phyloP scores from a whole-genome alignment of 208 protist species.

The Trypanosoma avium region DNA sequence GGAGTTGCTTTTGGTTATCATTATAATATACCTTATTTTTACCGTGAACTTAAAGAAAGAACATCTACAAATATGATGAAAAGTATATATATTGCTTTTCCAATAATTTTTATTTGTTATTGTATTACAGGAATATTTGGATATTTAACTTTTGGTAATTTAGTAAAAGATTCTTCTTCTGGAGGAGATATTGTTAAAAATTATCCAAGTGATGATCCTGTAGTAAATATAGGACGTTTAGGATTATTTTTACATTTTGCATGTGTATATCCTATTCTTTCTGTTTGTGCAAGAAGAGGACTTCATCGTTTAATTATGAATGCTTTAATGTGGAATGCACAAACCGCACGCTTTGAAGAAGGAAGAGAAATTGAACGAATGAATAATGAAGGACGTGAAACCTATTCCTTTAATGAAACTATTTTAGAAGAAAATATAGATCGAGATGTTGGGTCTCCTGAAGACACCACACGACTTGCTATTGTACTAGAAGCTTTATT shows the following conservation, averaged over 20 bases:
- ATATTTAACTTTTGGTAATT: conserved; percentile 70
- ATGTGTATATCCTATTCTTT: conserved; percentile 80
- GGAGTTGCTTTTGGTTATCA: conserved; percentile 70
- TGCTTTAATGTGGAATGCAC: conserved; percentile 43
- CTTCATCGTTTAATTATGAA: conserved; percentile 66
- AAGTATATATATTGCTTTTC: conserved; percentile 55
- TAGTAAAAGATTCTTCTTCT: conserved; percentile 25
- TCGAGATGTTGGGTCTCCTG: conserved; percentile 64
- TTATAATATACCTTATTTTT: conserved; percentile 81
- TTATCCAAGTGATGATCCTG: conserved; percentile 49
- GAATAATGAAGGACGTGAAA: background rate
- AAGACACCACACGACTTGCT: conserved; percentile 63
- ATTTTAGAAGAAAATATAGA: conserved; percentile 22
- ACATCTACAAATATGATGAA: conserved; percentile 56
- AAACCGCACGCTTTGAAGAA: conserved; percentile 35
- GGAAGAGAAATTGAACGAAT: conserved; percentile 5
- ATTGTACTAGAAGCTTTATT: conserved; percentile 66
- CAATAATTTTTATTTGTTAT: conserved; percentile 68
- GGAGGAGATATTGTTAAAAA: conserved; percentile 74
- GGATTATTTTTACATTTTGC: conserved; percentile 83
- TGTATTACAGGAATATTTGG: conserved; percentile 51
- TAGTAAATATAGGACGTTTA: conserved; percentile 71
- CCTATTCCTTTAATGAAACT: background rate
- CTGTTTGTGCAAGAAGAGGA: conserved; percentile 62
- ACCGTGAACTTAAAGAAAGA: conserved; percentile 66